Percentiles rank a stretch among this genome's conserved stretches.
phyloP scores from a whole-genome alignment of 352 stramenopile species.

The Phytopythium delawarense region DNA sequence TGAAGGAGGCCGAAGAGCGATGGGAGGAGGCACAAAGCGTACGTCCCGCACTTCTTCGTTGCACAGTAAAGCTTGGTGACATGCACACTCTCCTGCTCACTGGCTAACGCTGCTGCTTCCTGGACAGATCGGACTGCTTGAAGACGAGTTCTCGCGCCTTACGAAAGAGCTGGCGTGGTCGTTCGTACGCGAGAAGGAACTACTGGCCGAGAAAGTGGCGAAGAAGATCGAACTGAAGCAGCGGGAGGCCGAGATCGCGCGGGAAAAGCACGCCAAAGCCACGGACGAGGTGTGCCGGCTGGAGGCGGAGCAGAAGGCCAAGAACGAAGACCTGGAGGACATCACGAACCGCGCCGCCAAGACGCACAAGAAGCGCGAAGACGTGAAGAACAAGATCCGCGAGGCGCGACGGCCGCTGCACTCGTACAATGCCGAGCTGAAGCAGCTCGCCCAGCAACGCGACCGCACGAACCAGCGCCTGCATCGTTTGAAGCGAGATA shows the following conservation, averaged over 20 bases:
- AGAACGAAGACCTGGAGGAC: conserved; percentile 59
- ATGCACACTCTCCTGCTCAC: neutral
- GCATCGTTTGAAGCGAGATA: conserved; percentile 39
- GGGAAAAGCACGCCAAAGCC: conserved; percentile 40
- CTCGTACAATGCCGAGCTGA: conserved; percentile 60
- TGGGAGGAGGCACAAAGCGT: conserved; percentile 77
- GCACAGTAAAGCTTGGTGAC: neutral
- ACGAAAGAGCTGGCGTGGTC: conserved; percentile 83
- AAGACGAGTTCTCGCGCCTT: conserved; percentile 62
- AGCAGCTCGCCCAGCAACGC: conserved; percentile 47
- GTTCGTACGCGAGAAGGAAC: conserved; percentile 72
- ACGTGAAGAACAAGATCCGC: conserved; percentile 55
- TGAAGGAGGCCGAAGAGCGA: conserved; percentile 61
- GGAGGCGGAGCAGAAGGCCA: conserved; percentile 55
- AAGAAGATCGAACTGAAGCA: conserved; percentile 60
- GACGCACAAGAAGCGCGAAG: conserved; percentile 42
- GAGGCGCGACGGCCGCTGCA: conserved; percentile 63
- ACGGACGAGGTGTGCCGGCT: conserved; percentile 40
- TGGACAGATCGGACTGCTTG: conserved; percentile 63
- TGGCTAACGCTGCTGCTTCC: neutral
- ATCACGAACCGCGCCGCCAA: conserved; percentile 36
- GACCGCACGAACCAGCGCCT: conserved; percentile 50
- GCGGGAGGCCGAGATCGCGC: conserved; percentile 30
- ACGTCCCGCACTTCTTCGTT: conserved; percentile 5
- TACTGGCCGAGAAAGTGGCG: conserved; percentile 34